phyloP scores from a whole-genome alignment of 768 basidiomycete species.

The Tricholoma sp. region DNA sequence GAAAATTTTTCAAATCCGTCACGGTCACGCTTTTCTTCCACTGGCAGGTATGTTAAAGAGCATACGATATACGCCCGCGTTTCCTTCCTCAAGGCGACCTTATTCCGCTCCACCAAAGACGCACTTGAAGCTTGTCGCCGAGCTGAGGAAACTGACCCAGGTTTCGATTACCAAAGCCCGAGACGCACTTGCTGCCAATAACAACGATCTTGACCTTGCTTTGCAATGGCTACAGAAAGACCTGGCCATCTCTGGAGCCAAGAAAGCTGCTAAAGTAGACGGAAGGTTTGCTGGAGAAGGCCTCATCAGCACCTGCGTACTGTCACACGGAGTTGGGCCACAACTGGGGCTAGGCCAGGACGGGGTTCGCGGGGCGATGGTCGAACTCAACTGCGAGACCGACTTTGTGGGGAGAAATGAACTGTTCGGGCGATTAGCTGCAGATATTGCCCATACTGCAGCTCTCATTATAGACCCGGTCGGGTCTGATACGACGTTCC shows the following conservation, averaged over 20 bases:
- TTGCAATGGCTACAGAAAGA: conserved; percentile 80
- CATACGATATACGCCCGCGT: conserved; percentile 12
- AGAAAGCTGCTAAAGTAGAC: conserved; percentile 80
- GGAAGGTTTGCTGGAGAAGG: conserved; percentile 75
- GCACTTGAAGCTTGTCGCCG: conserved; percentile 73
- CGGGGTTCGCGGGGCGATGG: conserved; percentile 71
- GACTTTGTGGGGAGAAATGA: conserved; percentile 91
- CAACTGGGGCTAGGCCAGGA: conserved; percentile 30
- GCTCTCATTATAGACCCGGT: conserved; percentile 59
- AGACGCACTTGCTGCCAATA: conserved; percentile 72
- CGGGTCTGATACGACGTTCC: conserved; percentile 32
- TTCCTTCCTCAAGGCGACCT: conserved; percentile 24
- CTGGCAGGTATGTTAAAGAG: conserved; percentile 10
- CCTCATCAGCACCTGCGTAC: conserved; percentile 67
- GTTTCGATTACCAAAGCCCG: conserved; percentile 86
- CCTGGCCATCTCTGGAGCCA: conserved; percentile 60
- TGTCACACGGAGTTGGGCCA: conserved; percentile 55
- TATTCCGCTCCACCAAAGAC: conserved; percentile 60
- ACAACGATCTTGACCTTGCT: conserved; percentile 71
- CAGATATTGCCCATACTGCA: conserved; percentile 78
- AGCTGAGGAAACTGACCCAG: conserved; percentile 75
- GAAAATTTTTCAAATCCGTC: conserved; percentile 8
- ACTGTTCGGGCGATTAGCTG: conserved; percentile 70
- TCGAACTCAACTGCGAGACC: conserved; percentile 95
- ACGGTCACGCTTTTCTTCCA: background rate